Conservation (phyloP, 2,329 filamentous ascomycete species). For the Biscogniauxia mediterranea region DNA sequence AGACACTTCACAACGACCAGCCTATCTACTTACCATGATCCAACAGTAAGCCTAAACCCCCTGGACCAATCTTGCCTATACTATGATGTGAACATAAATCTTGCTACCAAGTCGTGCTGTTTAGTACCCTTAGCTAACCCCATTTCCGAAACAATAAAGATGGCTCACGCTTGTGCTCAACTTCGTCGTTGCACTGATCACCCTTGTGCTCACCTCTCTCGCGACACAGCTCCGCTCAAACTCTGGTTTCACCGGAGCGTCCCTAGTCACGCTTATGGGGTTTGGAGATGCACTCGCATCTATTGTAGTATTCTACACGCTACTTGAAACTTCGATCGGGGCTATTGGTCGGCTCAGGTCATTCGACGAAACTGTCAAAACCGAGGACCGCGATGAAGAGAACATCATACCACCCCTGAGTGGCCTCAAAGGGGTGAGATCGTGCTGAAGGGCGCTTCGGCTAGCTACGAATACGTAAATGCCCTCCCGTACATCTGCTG, state of each 20-base stretch:
- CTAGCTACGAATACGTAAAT: conserved; percentile 24
- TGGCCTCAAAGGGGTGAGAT: conserved; percentile 31
- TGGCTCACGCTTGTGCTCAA: conserved; percentile 25
- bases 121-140: neutral
- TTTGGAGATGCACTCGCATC: conserved; percentile 28
- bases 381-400: conserved; percentile 24
- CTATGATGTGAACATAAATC: too few relatives aligned
- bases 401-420: conserved; percentile 24
- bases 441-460: conserved; percentile 25
- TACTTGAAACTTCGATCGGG: conserved; percentile 33
- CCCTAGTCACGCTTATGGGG: conserved; percentile 32
- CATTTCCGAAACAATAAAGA: conserved; percentile 8
- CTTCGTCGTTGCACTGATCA: conserved; percentile 23
- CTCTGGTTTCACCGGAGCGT: conserved; percentile 28
- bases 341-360: conserved; percentile 31
- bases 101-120: too few relatives aligned
- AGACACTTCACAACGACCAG: conserved; percentile 49
- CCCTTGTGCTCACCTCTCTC: conserved; percentile 23
- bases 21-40: conserved; percentile 49
- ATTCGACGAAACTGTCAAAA: conserved; percentile 24
- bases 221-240: conserved; percentile 23
- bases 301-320: conserved; percentile 30
- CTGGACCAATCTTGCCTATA: neutral
- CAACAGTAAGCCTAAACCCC: conserved; percentile 35
- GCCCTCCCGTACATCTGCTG: neutral